Base-by-base conservation (phyloP, 352 stramenopile genomes). In the Pythium angustatum region DNA sequence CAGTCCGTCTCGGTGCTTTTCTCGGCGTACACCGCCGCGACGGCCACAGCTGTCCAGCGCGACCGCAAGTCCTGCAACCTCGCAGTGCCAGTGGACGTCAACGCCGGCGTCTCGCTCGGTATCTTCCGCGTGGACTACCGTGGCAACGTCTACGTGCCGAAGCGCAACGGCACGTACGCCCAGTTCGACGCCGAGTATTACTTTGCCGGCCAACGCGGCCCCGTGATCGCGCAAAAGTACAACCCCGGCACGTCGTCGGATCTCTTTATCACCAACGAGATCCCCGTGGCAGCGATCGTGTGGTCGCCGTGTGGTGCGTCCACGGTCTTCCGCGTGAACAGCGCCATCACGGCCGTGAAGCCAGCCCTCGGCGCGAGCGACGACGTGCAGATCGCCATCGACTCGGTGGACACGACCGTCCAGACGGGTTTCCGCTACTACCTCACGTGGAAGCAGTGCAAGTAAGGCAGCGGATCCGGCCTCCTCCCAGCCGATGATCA, bases 111-210 rank as follows among this genome's bases (percentile, higher is more conserved):
- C 33, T 56, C 64, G 41, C 17, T 71, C 36, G 64, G 58, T 31
- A 65, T 71, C 52, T 81, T 81, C 53, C 67, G 68, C 21, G 73
- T 81, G 22, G 73, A 81, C 71, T 81, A 81, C 54, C 73, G 73
- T 28, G 73, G 73, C 27, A 78, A 81, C 52, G 73, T 65, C 27
- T 66, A 68, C 51, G 75, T 83, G 9, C 72, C 75, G 6, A 70
- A 70, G 22, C 51, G 53, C 17, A 72, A 60, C 40, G 65, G 68
- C 10, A 68, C 72, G 4, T 73, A 71, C 43, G 75, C 64, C n/a
- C 69, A 80, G 60, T 83, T 81, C 51, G 64, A 83, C 44, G 72
- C 73, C n/a, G 73, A 83, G 56, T 83, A 83, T 50, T 83, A 79
- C 71, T 81, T 83, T 24, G 76, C 76, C 21, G 76, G 76, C 19